A percentile compares a stretch with the other conserved stretches of the same genome.
Evolutionary conservation across 139 green algal genomes (phyloP).

Genomic region (Astrephomene gubernaculifera): DNA sequence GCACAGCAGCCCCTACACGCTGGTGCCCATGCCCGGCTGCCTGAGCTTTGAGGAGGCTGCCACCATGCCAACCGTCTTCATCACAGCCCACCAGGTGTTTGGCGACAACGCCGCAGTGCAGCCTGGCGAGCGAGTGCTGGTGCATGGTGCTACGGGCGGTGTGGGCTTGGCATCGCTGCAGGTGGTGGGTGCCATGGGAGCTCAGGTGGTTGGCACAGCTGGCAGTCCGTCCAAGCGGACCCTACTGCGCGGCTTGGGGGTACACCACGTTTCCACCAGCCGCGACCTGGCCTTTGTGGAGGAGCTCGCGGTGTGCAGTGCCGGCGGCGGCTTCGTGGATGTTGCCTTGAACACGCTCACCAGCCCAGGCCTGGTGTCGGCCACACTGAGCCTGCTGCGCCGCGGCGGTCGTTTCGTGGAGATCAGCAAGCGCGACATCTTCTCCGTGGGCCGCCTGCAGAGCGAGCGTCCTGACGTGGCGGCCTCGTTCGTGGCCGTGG

Average conservation of each 20-base stretch:
- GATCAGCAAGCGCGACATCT: conserved; percentile 94
- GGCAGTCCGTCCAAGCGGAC: conserved; percentile 79
- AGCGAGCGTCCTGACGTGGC: conserved; percentile 84
- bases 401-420: conserved; percentile 79
- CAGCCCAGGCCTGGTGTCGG: conserved; percentile 84
- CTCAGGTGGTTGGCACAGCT: conserved; percentile 69
- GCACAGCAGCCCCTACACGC: conserved; percentile 52
- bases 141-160: conserved; percentile 83
- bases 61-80: conserved; percentile 86
- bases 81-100: conserved; percentile 80
- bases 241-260: conserved; percentile 71
- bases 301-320: conserved; percentile 49
- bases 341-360: conserved; percentile 88
- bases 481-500: conserved; percentile 85
- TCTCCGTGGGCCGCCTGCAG: conserved; percentile 60
- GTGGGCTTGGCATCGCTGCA: conserved; percentile 85
- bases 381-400: conserved; percentile 67
- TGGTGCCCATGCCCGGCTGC: conserved; percentile 75
- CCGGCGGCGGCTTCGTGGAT: conserved; percentile 46
- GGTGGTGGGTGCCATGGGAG: conserved; percentile 58
- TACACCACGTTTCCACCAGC: conserved; percentile 65
- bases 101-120: conserved; percentile 36
- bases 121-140: conserved; percentile 65
- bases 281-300: conserved; percentile 77
- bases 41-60: conserved; percentile 80